A percentile compares a stretch with the other conserved stretches of the same genome.
phyloP scores from a whole-genome alignment of 2,329 filamentous ascomycete species.

The Alternaria alternata region DNA sequence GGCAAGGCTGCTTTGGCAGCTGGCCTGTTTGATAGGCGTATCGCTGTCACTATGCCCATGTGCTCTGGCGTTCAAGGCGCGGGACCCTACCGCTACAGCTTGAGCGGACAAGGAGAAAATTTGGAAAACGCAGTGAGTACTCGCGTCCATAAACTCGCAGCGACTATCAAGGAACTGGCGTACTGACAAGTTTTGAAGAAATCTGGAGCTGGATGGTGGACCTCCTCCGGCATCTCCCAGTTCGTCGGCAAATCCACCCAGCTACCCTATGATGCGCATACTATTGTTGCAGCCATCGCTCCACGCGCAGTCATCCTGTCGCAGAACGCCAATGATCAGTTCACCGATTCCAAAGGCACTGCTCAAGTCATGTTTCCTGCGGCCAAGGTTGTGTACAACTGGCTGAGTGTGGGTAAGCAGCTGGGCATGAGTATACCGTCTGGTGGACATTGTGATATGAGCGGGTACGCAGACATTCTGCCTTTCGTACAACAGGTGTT shows the following conservation, averaged over 20 bases:
- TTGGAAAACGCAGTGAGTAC: constrained; percentile 52
- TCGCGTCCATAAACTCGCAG: background rate
- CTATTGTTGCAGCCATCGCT: constrained; percentile 47
- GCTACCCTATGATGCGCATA: constrained; percentile 48
- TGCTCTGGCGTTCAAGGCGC: constrained; percentile 48
- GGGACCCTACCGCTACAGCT: constrained; percentile 50
- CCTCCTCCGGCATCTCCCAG: constrained; percentile 42
- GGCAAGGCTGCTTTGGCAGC: constrained; percentile 49
- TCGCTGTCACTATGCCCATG: constrained; percentile 50
- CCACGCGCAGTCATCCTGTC: constrained; percentile 47
- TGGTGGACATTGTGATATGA: constrained; percentile 60
- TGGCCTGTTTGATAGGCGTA: constrained; percentile 48
- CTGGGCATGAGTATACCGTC: constrained; percentile 59
- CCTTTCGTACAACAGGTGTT: constrained; percentile 60
- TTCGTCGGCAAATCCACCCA: constrained; percentile 44
- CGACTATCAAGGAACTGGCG: background rate
- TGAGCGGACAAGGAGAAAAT: constrained; percentile 54
- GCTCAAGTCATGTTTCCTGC: constrained; percentile 47
- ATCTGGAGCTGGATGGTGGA: constrained; percentile 49
- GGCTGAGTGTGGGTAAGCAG: constrained; percentile 40
- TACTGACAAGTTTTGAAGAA: constrained; percentile 30
- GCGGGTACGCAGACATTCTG: constrained; percentile 57
- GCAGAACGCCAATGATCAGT: constrained; percentile 53
- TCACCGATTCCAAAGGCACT: constrained; percentile 60
- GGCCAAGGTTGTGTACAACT: constrained; percentile 46